Evolutionary conservation across 1,139 yeast species (phyloP).

Genomic region (Blastobotrys malaysiensis): DNA sequence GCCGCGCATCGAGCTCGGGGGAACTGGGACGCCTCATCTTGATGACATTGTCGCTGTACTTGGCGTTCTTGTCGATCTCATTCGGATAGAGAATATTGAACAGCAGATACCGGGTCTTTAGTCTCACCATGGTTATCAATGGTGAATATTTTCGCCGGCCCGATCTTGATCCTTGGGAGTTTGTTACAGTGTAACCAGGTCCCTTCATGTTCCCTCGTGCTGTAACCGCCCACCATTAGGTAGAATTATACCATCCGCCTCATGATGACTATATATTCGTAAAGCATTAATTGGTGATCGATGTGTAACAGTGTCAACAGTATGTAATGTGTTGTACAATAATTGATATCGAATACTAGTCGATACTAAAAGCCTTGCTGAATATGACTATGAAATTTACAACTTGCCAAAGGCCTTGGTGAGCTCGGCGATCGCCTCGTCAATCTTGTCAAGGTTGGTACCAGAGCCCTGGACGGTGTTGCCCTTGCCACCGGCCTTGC

Average conservation of each 20-base stretch:
- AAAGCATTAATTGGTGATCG: no score
- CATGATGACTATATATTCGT: not conserved
- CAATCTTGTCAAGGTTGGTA: constrained; percentile 64
- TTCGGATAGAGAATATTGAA: constrained; percentile 71
- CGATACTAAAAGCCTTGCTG: no score
- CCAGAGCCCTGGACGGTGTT: constrained; percentile 97
- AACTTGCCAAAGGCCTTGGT: constrained; percentile 42
- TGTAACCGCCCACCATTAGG: no score
- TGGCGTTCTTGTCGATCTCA: constrained; percentile 33
- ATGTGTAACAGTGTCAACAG: no score
- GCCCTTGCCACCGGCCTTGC: constrained; percentile 98
- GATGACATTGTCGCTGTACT: constrained; percentile 31
- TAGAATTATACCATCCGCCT: no score
- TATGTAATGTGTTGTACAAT: no score
- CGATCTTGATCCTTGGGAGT: not conserved
- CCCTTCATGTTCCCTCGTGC: no score
- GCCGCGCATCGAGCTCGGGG: constrained; percentile 20
- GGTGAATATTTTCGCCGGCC: not conserved
- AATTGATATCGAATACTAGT: not conserved
- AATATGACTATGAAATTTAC: constrained; percentile 4
- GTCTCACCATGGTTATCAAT: constrained; percentile 62
- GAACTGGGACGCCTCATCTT: constrained; percentile 20
- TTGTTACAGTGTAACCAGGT: no score
- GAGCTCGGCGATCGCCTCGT: constrained; percentile 67
- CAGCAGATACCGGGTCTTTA: constrained; percentile 76